Evolutionary conservation across 345 rosid genomes (phyloP), one percentile per base, ranked within the genome.

Genomic region (Excoecaria agallocha): DNA sequence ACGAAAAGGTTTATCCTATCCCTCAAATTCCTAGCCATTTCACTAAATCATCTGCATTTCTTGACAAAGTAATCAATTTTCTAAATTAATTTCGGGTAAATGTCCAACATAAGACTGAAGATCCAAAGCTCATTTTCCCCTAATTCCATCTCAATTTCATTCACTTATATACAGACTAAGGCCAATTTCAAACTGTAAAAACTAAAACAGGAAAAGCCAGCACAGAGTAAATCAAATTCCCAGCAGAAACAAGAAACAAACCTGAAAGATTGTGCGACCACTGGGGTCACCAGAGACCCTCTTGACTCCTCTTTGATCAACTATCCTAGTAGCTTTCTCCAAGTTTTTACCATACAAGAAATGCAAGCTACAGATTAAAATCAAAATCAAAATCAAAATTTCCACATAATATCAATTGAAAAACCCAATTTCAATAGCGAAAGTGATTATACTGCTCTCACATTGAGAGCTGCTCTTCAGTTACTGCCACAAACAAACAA

Each of bases 281-380:
- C 96, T 89, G 5, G 98, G 96, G 51, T 85, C 76, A 15, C 97
- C 89, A 15, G 87, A 83, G 83, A 94, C 86, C 78, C 82, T 84
- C 85, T 88, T 92, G 46, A 94, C 95, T 51, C 93, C 91, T 38
- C 85, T 80, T 59, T 90, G 95, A 79, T 92, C 97, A 22, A 90
- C 85, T 25, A 90, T 89, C 83, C 90, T 80, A 6, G 93, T 86
- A 0, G 98, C 98, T 72, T 85, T 85, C 85, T 91, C 97, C 57
- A 94, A 72, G 80, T 91, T 94, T 82, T 91, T 94, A 75, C 98
- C 98, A 81, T 88, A 94, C 87, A 92, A 79, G 83, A 92, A 83
- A 84, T 91, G 89, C 87, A 92, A 87, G 54, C 98, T 94, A 80
- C 54, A 60, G 49, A 77, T 3, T 6, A 43, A 30, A 30, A 30